phyloP scores from a whole-genome alignment of 2,329 filamentous ascomycete genomes.

The Fusarium sp. region DNA sequence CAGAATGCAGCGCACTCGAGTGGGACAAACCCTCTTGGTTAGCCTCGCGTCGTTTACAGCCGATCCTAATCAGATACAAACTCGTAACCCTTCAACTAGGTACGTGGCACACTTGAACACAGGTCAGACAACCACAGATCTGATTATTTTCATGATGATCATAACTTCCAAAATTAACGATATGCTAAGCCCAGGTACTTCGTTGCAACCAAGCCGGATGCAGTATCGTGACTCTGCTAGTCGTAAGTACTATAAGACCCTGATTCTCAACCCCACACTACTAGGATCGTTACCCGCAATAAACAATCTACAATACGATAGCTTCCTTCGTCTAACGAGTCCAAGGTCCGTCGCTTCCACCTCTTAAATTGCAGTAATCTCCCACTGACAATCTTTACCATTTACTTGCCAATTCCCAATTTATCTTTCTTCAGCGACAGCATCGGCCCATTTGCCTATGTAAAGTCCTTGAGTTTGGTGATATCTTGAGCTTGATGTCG shows the following conservation, averaged over 20 bases:
- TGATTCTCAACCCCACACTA: slow-evolving; percentile 40
- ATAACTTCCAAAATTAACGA: slow-evolving; percentile 25
- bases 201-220: slow-evolving; percentile 12
- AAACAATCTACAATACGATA: slow-evolving; percentile 6
- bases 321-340: slow-evolving; percentile 26
- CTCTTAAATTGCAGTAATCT: slow-evolving; percentile 36
- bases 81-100: slow-evolving; percentile 2
- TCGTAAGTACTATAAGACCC: slow-evolving; percentile 25
- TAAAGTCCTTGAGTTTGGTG: not conserved
- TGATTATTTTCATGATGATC: slow-evolving; percentile 8
- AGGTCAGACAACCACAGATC: not conserved
- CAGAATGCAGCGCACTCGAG: slow-evolving; percentile 2
- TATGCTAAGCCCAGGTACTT: slow-evolving; percentile 17
- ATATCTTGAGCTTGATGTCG: not conserved
- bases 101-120: slow-evolving; percentile 1
- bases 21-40: slow-evolving; percentile 7
- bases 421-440: not conserved
- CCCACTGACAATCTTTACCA: slow-evolving; percentile 15
- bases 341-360: slow-evolving; percentile 8
- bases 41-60: slow-evolving; percentile 13
- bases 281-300: slow-evolving; percentile 7
- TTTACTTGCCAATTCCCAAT: not conserved
- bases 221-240: slow-evolving; percentile 33
- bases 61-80: slow-evolving; percentile 36
- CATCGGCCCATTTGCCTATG: not conserved